A percentile compares a stretch with the other conserved stretches of the same genome.
Evolutionary conservation across 331 rosid species (phyloP).

Genomic region (Dryas integrifolia): DNA sequence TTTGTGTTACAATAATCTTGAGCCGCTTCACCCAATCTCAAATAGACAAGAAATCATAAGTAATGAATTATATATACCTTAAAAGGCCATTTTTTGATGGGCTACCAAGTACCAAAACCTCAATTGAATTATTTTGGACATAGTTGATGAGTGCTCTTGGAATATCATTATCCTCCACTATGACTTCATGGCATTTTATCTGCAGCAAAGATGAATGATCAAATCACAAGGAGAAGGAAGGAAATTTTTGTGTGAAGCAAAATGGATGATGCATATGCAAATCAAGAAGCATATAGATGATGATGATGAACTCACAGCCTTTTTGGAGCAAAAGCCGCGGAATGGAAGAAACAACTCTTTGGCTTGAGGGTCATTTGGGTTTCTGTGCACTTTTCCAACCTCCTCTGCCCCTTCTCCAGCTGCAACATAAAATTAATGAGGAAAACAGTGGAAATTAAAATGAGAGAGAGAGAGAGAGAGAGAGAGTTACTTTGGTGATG

Average conservation of each 20-base stretch:
- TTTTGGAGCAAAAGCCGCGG: slow-evolving; percentile 67
- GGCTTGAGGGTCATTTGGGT: slow-evolving; percentile 47
- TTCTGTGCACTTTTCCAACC: slow-evolving; percentile 39
- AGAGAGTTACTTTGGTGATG: slow-evolving; percentile 34
- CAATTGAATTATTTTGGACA: slow-evolving; percentile 32
- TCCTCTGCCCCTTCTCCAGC: slow-evolving; percentile 49
- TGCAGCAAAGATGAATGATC: slow-evolving; percentile 22
- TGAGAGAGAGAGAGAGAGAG: slow-evolving; percentile 1
- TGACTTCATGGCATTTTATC: slow-evolving; percentile 57
- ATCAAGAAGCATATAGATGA: not conserved
- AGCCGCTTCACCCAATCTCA: not conserved
- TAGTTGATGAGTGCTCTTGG: slow-evolving; percentile 51
- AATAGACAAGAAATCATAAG: slow-evolving; percentile 1
- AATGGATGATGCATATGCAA: not conserved
- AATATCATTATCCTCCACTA: slow-evolving; percentile 51
- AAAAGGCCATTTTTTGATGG: slow-evolving; percentile 53
- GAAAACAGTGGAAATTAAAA: not conserved
- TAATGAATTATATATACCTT: slow-evolving; percentile 36
- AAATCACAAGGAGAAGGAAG: not conserved
- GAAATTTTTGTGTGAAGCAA: not conserved
- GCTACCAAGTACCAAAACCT: slow-evolving; percentile 58
- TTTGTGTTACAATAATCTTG: no score
- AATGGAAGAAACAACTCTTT: slow-evolving; percentile 58
- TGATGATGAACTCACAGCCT: slow-evolving; percentile 36
- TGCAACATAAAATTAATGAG: slow-evolving; percentile 23